phyloP scores from a whole-genome alignment of 106 monocot species.

The Iris macrosiphon region DNA sequence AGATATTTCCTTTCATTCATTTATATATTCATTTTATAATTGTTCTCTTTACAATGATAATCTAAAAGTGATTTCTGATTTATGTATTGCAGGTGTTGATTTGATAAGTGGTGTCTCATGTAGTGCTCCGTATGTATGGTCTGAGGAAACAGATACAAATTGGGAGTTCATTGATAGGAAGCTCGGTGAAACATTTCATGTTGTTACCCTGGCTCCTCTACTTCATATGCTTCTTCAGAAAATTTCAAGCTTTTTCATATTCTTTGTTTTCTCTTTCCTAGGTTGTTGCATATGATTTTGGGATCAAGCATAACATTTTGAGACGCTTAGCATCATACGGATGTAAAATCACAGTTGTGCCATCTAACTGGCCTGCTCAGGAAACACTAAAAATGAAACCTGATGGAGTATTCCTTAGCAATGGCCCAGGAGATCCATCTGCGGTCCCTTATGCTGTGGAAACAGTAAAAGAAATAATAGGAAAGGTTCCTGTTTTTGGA shows the following conservation, averaged over 20 bases:
- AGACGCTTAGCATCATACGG: slow-evolving; percentile 89
- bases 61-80: no score
- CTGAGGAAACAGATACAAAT: slow-evolving; percentile 37
- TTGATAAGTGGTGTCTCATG: slow-evolving; percentile 92
- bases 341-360: slow-evolving; percentile 96
- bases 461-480: slow-evolving; percentile 85
- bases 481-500: slow-evolving; percentile 91
- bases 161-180: slow-evolving; percentile 70
- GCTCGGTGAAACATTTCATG: slow-evolving; percentile 44
- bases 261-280: slow-evolving; percentile 16
- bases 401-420: slow-evolving; percentile 96
- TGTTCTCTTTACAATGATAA: no score
- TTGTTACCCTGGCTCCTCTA: not conserved
- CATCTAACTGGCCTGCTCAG: slow-evolving; percentile 78
- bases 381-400: slow-evolving; percentile 71
- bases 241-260: not conserved
- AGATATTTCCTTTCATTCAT: no score
- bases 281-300: slow-evolving; percentile 99
- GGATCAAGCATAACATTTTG: slow-evolving; percentile 91
- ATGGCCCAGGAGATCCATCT: slow-evolving; percentile 93
- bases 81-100: slow-evolving; percentile 70
- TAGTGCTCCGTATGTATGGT: slow-evolving; percentile 72
- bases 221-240: not conserved
- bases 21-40: no score
- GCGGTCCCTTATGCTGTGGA: slow-evolving; percentile 97